These are phyloP conservation scores for Boletus mariae DNA, from an alignment of 1,284 basidiomycete species.

Conservation along the genomic window DNA sequence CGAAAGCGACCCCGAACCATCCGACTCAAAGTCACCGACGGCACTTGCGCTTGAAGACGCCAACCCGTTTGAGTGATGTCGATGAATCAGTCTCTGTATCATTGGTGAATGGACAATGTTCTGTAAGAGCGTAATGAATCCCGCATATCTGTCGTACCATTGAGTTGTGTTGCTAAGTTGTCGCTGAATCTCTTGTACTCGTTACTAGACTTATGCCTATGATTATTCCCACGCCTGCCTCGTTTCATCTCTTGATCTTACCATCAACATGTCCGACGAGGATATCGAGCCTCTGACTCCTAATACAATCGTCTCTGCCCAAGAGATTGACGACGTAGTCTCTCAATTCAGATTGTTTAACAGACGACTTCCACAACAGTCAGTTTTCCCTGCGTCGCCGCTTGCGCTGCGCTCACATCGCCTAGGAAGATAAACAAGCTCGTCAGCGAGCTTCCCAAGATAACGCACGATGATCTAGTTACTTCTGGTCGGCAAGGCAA, in stretches of 20 bases:
- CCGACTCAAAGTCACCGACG: conserved; percentile 31
- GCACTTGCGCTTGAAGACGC: conserved; percentile 43
- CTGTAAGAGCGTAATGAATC: conserved; percentile 28
- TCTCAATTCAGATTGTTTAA: conserved; percentile 32
- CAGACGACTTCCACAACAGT: conserved; percentile 27
- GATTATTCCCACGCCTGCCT: conserved; percentile 28
- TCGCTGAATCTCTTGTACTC: conserved; percentile 33
- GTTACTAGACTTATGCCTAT: conserved; percentile 20
- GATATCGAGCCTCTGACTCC: conserved; percentile 6
- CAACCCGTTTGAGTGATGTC: conserved; percentile 51
- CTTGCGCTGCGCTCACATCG: conserved; percentile 10
- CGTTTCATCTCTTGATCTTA: background rate
- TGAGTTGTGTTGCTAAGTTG: conserved; percentile 18
- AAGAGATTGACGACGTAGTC: conserved; percentile 33
- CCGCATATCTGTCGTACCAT: conserved; percentile 25
- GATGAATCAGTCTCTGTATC: background rate
- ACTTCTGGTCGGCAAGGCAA: conserved; percentile 38
- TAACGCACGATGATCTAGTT: conserved; percentile 42
- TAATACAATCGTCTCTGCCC: conserved; percentile 17
- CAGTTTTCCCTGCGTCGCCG: conserved; percentile 1
- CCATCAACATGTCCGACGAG: conserved; percentile 25
- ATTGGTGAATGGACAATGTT: conserved; percentile 9
- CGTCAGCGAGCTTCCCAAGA: conserved; percentile 37
- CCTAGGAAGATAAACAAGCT: conserved; percentile 36
- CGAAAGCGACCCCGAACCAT: conserved; percentile 22